A percentile compares a stretch with the other conserved stretches of the same genome.
phyloP scores from a whole-genome alignment of 2,329 filamentous ascomycete genomes.

The Grosmannia serpens region DNA sequence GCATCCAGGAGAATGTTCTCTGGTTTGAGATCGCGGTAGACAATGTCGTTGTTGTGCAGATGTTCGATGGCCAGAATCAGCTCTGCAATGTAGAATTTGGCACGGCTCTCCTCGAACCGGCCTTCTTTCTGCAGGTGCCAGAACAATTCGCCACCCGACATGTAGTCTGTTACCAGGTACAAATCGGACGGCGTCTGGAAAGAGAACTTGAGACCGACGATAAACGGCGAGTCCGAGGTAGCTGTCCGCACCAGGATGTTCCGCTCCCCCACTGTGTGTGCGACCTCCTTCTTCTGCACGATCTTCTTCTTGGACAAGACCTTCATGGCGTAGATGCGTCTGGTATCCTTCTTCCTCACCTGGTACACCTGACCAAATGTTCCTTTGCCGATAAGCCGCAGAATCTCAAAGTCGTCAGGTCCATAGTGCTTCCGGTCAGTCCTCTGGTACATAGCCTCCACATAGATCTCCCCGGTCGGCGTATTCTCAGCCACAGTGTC shows the following conservation, averaged over 20 bases:
- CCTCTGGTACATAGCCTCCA: constrained; percentile 76
- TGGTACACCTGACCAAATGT: constrained; percentile 99
- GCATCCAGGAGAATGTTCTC: constrained; percentile 96
- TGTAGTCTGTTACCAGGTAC: constrained; percentile 98
- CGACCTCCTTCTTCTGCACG: constrained; percentile 98
- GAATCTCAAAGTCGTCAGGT: constrained; percentile 88
- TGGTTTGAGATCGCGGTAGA: constrained; percentile 93
- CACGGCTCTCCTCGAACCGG: constrained; percentile 84
- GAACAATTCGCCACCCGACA: constrained; percentile 97
- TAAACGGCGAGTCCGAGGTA: constrained; percentile 91
- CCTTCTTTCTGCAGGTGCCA: constrained; percentile 98
- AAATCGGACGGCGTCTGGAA: constrained; percentile 96
- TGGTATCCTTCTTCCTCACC: constrained; percentile 92
- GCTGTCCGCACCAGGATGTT: constrained; percentile 96
- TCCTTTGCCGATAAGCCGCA: constrained; percentile 94
- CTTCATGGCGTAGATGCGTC: constrained; percentile 97
- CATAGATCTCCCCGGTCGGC: constrained; percentile 76
- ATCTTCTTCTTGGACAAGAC: constrained; percentile 99
- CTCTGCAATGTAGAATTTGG: constrained; percentile 98
- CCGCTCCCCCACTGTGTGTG: constrained; percentile 90
- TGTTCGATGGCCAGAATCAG: constrained; percentile 91
- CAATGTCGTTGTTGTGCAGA: constrained; percentile 92
- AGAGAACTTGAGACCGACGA: constrained; percentile 95
- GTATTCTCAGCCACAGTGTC: constrained; percentile 61
- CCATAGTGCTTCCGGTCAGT: constrained; percentile 86